phyloP scores from a whole-genome alignment of 306 rosid genomes.

The Arachis hypogaea region DNA sequence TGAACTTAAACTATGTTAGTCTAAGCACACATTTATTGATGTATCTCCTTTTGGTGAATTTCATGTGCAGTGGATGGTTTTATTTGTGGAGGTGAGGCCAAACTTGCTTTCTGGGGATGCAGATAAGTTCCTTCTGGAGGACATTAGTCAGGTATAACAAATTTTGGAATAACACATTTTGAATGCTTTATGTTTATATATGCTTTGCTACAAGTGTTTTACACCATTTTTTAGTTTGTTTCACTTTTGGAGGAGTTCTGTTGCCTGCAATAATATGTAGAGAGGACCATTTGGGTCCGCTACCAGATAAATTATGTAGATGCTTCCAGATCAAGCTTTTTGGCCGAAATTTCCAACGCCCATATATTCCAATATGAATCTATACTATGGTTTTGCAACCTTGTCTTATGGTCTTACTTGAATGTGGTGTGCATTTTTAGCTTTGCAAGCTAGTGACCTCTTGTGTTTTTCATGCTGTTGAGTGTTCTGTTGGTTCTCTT shows the following conservation, averaged over 20 bases:
- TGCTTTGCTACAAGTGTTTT: conserved; percentile 9
- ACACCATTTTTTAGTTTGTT: not conserved
- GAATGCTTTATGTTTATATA: conserved; percentile 9
- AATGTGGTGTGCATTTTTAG: conserved; percentile 7
- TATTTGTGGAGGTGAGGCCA: conserved; percentile 77
- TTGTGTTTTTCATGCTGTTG: conserved; percentile 8
- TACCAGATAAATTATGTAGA: not conserved
- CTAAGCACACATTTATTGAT: not conserved
- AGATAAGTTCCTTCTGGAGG: conserved; percentile 82
- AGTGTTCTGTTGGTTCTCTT: conserved; percentile 34
- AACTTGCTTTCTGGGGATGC: conserved; percentile 92
- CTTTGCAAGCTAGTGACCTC: conserved; percentile 21
- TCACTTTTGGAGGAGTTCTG: conserved; percentile 5
- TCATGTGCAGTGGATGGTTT: conserved; percentile 79
- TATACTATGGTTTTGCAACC: conserved; percentile 5
- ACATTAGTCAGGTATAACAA: conserved; percentile 70
- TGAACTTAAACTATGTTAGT: no score
- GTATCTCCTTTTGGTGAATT: conserved; percentile 23
- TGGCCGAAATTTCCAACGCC: conserved; percentile 1
- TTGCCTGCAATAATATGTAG: conserved; percentile 9
- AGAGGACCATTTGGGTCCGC: conserved; percentile 6
- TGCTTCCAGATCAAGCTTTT: conserved; percentile 11
- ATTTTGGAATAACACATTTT: not conserved
- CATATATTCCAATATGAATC: conserved; percentile 18
- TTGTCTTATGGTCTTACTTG: not conserved